Evolutionary conservation across 306 rosid species (phyloP).

Genomic region (Acacia melanoxylon): DNA sequence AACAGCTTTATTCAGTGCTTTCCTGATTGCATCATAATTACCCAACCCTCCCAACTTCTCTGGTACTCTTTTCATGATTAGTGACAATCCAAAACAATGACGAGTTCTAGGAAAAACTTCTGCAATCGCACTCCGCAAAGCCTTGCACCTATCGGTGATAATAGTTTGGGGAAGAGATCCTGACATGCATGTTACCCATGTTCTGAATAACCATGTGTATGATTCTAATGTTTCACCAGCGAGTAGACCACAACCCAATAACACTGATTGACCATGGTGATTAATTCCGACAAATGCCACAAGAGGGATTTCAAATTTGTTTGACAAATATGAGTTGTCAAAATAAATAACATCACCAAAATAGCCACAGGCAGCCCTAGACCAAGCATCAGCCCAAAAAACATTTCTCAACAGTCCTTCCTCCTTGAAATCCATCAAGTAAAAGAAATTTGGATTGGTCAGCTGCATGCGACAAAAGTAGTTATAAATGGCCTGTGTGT

Average conservation of each 20-base stretch:
- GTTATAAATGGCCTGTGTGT: constrained; percentile 85
- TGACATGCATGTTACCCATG: constrained; percentile 75
- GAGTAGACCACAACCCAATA: constrained; percentile 86
- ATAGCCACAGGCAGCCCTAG: constrained; percentile 81
- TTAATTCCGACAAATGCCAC: constrained; percentile 86
- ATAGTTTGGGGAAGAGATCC: constrained; percentile 75
- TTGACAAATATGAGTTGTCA: constrained; percentile 75
- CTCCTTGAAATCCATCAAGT: constrained; percentile 86
- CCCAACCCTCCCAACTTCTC: constrained; percentile 86
- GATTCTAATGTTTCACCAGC: constrained; percentile 80
- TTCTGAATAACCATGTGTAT: constrained; percentile 77
- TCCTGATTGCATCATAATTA: constrained; percentile 81
- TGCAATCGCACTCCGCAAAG: constrained; percentile 61
- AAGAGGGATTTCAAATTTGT: constrained; percentile 83
- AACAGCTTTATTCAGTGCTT: constrained; percentile 67
- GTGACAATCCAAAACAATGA: constrained; percentile 83
- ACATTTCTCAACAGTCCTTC: constrained; percentile 82
- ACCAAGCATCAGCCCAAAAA: constrained; percentile 83
- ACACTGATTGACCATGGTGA: constrained; percentile 83
- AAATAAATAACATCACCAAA: constrained; percentile 76
- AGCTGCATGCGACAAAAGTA: constrained; percentile 89
- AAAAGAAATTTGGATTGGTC: constrained; percentile 89
- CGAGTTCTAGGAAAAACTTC: constrained; percentile 74
- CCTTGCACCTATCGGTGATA: constrained; percentile 78
- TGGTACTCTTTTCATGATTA: constrained; percentile 81